A percentile compares a stretch with the other conserved stretches of the same genome.
Evolutionary conservation across 345 rosid species (phyloP).

Genomic region (Populus davidiana): DNA sequence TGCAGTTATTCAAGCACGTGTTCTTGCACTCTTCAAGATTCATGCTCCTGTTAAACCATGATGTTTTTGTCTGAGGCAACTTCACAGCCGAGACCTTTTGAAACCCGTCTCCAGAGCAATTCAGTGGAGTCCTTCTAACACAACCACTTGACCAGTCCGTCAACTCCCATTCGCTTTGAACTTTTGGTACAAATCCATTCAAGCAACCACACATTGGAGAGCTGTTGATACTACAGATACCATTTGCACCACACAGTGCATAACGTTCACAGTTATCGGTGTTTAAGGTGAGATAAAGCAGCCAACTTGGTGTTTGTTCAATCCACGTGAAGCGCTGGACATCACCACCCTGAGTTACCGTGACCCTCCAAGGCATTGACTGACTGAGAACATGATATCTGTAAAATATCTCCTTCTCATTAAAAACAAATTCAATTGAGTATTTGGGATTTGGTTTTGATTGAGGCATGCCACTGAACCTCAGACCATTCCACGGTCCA

Average conservation of each 20-base stretch:
- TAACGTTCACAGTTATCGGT: slow-evolving; percentile 2
- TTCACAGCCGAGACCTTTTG: slow-evolving; percentile 3
- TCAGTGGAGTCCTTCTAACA: background rate
- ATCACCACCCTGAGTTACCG: background rate
- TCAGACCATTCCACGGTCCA: slow-evolving; percentile 39
- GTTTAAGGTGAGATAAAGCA: background rate
- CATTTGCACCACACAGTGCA: background rate
- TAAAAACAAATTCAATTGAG: background rate
- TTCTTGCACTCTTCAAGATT: background rate
- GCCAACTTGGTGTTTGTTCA: background rate
- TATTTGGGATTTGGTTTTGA: background rate
- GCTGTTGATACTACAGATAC: background rate
- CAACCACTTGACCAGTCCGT: background rate
- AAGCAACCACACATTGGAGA: background rate
- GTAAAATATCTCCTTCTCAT: background rate
- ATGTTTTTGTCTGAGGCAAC: background rate
- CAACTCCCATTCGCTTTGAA: background rate
- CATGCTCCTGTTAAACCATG: background rate
- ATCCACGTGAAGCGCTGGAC: background rate
- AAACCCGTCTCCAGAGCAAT: slow-evolving; percentile 10
- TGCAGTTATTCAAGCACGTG: too few species aligned
- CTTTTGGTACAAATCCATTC: background rate
- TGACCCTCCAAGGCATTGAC: background rate
- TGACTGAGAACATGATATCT: background rate
- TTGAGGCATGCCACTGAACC: slow-evolving; percentile 17